Conservation (phyloP, 331 rosid genomes). For the Spiraea crenata region DNA sequence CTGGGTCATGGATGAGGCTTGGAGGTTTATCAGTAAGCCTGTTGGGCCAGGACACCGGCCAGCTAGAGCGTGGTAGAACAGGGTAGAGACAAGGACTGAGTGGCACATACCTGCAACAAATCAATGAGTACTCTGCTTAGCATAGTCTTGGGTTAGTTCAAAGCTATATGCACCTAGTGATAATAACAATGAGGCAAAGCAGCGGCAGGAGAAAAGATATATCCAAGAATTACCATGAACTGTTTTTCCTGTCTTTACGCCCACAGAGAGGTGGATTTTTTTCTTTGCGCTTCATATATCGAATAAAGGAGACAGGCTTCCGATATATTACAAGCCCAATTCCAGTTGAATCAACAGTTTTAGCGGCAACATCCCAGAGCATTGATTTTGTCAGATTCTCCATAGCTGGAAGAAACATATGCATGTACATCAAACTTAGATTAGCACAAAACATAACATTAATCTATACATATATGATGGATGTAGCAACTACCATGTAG, state of each 20-base stretch:
- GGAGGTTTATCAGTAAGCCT: slow-evolving; percentile 75
- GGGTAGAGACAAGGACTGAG: slow-evolving; percentile 60
- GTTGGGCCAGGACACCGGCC: slow-evolving; percentile 90
- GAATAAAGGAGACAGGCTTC: slow-evolving; percentile 72
- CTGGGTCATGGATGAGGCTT: slow-evolving; percentile 49
- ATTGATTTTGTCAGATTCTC: slow-evolving; percentile 60
- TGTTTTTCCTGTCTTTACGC: slow-evolving; percentile 43
- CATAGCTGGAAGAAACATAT: slow-evolving; percentile 65
- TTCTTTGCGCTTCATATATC: slow-evolving; percentile 56
- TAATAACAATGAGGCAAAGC: not conserved
- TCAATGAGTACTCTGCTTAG: not conserved
- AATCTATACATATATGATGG: not conserved
- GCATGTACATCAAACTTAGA: slow-evolving; percentile 19
- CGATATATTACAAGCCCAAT: slow-evolving; percentile 91
- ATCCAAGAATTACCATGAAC: slow-evolving; percentile 66
- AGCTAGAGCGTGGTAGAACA: slow-evolving; percentile 56
- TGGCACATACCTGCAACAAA: slow-evolving; percentile 56
- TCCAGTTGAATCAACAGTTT: slow-evolving; percentile 64
- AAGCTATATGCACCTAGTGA: not conserved
- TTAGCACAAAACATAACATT: slow-evolving; percentile 9
- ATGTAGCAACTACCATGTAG: not conserved
- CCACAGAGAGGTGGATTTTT: slow-evolving; percentile 68
- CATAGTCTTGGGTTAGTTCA: slow-evolving; percentile 1
- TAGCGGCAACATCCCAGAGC: slow-evolving; percentile 85
- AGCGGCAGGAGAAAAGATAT: not conserved